Evolutionary conservation across 805 yeast genomes (phyloP), one percentile per base, ranked within the genome.

Genomic region (Candida andamanensis): DNA sequence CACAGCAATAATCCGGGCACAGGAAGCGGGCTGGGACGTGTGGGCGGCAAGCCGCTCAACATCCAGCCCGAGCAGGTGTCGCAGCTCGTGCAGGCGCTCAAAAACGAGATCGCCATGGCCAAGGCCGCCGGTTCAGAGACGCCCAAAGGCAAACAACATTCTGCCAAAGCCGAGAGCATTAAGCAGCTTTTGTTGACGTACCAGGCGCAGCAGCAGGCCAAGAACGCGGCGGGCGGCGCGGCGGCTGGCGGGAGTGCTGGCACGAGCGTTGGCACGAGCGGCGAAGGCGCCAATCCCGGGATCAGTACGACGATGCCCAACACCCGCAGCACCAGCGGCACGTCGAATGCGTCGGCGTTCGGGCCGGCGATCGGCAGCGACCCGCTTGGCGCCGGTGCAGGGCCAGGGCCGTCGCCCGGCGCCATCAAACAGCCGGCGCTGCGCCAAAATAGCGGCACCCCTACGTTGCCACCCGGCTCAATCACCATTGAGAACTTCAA

Each of bases 161-260:
- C 74, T 44, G 66, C 65, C 38, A 75, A 73, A 40, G 86, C 85
- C 3, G 77, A 80, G 26, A 71, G 70, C 33, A 76, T 81, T 41
- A 79, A 76, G 50, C 73, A 72, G 27, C 63, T 80, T 20, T 62
- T 81, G 47, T 60, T 78, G 30, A 73, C 71, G 34, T 76, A 72
- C 45, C 74, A 69, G 39, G 65, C 63, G 8, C 75, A 73, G 40
- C 67, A 69, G 45, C 46, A 48, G 24, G 60, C 49, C 3, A 42
- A 40, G 35, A 26, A 33, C 29, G 36, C 33, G 16, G 28, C 26
- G 25, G 22, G 22, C 8, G 22, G 22, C 8, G 22, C 10, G 11
- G 10, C 17, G 12, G 24, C 18, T 25, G 26, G 15, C 15, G 37
- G 32, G 22, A 28, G 16, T 12, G 19, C 3, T 15, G 27, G 3